These are phyloP conservation scores for Chytriomyces sp. DNA, from an alignment of 192 early-diverging fungal genomes.

Conservation along the genomic window DNA sequence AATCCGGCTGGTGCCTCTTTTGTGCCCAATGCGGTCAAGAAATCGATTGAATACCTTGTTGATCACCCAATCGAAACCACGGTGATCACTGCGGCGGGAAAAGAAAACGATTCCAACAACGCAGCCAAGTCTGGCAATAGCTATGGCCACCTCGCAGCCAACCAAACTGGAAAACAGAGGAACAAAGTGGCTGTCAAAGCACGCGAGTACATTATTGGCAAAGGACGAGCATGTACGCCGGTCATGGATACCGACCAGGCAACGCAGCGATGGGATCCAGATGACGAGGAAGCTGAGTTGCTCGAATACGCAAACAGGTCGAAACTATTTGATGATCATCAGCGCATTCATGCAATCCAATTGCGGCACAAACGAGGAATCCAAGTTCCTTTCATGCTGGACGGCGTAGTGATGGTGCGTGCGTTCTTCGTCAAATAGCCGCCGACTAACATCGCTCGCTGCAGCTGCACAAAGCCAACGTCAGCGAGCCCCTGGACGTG, in stretches of 20 bases:
- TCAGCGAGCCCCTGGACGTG: constrained; percentile 55
- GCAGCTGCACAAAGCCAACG: constrained; percentile 54
- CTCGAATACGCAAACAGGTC: neutral
- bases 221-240: constrained; percentile 14
- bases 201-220: constrained; percentile 21
- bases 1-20: too few relatives aligned
- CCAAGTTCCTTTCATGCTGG: constrained; percentile 11
- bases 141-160: too few relatives aligned
- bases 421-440: neutral
- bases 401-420: constrained; percentile 25
- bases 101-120: too few relatives aligned
- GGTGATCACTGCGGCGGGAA: too few relatives aligned
- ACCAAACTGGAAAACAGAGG: too few relatives aligned
- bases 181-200: constrained; percentile 6
- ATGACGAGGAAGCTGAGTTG: constrained; percentile 1
- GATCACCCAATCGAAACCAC: too few relatives aligned
- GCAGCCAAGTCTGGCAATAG: too few relatives aligned
- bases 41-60: too few relatives aligned
- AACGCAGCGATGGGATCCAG: neutral
- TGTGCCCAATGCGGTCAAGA: too few relatives aligned
- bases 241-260: neutral
- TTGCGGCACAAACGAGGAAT: neutral
- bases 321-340: neutral
- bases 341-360: neutral
- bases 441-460: neutral